These are phyloP conservation scores for Aechmea fasciata DNA, from an alignment of 176 grass and related monocot genomes.

Conservation along the genomic window DNA sequence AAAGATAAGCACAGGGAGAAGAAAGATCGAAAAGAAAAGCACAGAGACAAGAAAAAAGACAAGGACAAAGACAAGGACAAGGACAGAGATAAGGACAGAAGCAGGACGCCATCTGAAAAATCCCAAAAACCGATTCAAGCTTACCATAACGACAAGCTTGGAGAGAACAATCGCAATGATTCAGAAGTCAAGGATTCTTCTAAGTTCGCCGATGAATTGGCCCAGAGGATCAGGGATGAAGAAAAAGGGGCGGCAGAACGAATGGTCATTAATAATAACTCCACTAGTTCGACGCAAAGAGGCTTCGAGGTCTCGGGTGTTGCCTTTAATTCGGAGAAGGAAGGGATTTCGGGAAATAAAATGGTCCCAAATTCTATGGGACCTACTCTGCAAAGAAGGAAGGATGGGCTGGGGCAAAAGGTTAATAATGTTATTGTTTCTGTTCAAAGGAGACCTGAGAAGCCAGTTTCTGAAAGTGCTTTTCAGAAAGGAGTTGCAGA, in stretches of 20 bases:
- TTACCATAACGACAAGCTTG: constrained; percentile 28
- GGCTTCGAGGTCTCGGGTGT: constrained; percentile 25
- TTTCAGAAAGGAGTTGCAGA: constrained; percentile 30
- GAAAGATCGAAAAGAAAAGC: constrained; percentile 68
- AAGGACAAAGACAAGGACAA: constrained; percentile 71
- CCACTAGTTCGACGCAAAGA: constrained; percentile 32
- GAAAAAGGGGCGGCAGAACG: constrained; percentile 32
- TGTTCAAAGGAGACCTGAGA: constrained; percentile 48
- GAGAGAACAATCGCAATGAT: constrained; percentile 36
- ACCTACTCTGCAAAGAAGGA: constrained; percentile 26
- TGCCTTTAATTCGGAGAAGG: constrained; percentile 29
- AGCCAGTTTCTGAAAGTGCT: constrained; percentile 19
- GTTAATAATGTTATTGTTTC: constrained; percentile 45
- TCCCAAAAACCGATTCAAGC: constrained; percentile 26
- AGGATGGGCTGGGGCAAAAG: constrained; percentile 33
- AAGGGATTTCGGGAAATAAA: constrained; percentile 37
- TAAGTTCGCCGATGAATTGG: constrained; percentile 44
- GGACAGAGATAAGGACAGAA: constrained; percentile 63
- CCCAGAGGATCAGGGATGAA: constrained; percentile 34
- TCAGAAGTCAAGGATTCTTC: constrained; percentile 36
- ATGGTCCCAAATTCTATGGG: constrained; percentile 26
- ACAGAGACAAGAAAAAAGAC: constrained; percentile 65
- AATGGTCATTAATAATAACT: constrained; percentile 27
- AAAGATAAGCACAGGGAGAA: constrained; percentile 71
- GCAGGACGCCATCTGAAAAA: constrained; percentile 36